phyloP scores from a whole-genome alignment of 257 asterid genomes.

The Solanum microdontum region DNA sequence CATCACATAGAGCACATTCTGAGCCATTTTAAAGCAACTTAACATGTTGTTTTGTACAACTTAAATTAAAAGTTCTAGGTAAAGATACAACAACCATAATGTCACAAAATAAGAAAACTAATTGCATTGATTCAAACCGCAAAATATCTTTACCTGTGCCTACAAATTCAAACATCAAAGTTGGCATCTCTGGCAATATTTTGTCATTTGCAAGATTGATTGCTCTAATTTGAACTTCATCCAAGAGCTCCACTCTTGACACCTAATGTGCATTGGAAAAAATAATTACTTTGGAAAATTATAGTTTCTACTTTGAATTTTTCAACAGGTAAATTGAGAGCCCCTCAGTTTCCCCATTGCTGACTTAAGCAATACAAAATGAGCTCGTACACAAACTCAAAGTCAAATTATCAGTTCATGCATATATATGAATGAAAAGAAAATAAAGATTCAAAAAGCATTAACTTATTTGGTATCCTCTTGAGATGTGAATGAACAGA shows the following conservation, averaged over 20 bases:
- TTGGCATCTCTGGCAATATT: conserved; percentile 85
- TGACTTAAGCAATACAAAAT: neutral
- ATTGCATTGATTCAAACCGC: neutral
- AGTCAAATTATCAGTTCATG: neutral
- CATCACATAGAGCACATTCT: neutral
- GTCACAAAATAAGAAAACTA: neutral
- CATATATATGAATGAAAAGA: neutral
- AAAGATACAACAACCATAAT: neutral
- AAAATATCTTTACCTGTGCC: conserved; percentile 63
- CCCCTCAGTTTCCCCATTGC: neutral
- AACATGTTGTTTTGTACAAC: neutral
- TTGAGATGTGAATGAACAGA: neutral
- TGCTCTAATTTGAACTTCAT: conserved; percentile 92
- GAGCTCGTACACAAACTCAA: neutral
- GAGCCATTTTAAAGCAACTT: neutral
- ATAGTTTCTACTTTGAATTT: neutral
- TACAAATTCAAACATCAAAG: conserved; percentile 88
- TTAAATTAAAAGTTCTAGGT: neutral
- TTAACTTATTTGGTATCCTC: neutral
- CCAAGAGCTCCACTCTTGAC: conserved; percentile 93
- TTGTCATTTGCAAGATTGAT: conserved; percentile 83
- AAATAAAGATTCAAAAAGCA: neutral
- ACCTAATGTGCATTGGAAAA: conserved; percentile 30
- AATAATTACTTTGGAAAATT: neutral
- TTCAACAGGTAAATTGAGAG: neutral